Conservation (phyloP, 176 grass and related monocot species). For the Carex kokanica region DNA sequence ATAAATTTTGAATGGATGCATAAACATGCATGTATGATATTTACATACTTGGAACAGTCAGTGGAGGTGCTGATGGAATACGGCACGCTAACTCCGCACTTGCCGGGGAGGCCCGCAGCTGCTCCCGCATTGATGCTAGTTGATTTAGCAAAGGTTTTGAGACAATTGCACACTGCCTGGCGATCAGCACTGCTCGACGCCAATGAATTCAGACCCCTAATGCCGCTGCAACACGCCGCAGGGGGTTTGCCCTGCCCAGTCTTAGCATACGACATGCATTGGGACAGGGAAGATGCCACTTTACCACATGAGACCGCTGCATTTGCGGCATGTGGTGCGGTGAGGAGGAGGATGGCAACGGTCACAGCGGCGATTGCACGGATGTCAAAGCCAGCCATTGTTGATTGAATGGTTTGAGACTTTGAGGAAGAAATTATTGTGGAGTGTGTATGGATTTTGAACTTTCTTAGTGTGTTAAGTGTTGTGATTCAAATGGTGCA, state of each 20-base stretch:
- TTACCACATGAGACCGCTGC: slow-evolving; percentile 26
- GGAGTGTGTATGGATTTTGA: neutral
- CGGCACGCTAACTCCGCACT: slow-evolving; percentile 47
- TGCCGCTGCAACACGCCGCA: slow-evolving; percentile 15
- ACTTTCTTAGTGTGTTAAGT: no score
- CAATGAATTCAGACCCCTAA: neutral
- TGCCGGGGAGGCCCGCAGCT: slow-evolving; percentile 38
- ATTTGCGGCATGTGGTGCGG: neutral
- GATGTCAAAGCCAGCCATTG: slow-evolving; percentile 31
- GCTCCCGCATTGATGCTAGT: slow-evolving; percentile 27
- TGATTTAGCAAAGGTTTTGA: slow-evolving; percentile 18
- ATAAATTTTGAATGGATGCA: neutral
- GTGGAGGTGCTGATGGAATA: slow-evolving; percentile 48
- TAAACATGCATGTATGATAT: neutral
- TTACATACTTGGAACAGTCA: slow-evolving; percentile 43
- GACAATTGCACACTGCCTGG: slow-evolving; percentile 37
- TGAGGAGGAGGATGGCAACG: slow-evolving; percentile 10
- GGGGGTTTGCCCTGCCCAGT: neutral
- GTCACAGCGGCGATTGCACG: slow-evolving; percentile 7
- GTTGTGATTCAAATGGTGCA: no score
- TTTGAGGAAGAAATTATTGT: neutral
- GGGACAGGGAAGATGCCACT: neutral
- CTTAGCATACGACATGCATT: slow-evolving; percentile 28
- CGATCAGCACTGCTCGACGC: slow-evolving; percentile 18
- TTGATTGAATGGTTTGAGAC: neutral